A percentile compares a stretch with the other conserved stretches of the same genome.
Evolutionary conservation across 805 yeast genomes (phyloP).

Genomic region (Candida sphagnicola): DNA sequence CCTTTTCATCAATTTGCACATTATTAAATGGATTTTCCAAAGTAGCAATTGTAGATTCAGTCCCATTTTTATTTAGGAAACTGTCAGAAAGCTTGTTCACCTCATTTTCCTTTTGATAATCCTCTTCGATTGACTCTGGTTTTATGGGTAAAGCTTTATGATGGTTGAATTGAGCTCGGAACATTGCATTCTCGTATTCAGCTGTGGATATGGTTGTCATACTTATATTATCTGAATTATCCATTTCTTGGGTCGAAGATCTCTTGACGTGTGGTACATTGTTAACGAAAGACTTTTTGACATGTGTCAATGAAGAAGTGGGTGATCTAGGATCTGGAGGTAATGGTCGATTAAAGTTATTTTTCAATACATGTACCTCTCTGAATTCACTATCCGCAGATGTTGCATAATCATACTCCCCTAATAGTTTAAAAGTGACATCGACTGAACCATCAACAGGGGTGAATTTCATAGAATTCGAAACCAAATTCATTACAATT

Average conservation of each 20-base stretch:
- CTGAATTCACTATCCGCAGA: constrained; percentile 40
- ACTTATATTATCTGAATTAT: constrained; percentile 1
- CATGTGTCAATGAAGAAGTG: neutral
- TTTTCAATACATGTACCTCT: constrained; percentile 38
- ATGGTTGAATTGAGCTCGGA: constrained; percentile 32
- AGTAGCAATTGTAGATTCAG: too few species aligned
- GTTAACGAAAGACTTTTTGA: neutral
- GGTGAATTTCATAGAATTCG: constrained; percentile 88
- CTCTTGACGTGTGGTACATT: too few species aligned
- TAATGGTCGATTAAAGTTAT: constrained; percentile 14
- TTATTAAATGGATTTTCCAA: too few species aligned
- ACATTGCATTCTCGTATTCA: constrained; percentile 35
- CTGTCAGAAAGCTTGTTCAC: neutral
- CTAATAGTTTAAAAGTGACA: constrained; percentile 58
- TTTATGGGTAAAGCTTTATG: constrained; percentile 20
- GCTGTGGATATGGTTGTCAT: constrained; percentile 32
- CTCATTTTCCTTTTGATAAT: neutral
- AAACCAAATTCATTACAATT: constrained; percentile 86
- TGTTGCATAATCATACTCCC: constrained; percentile 59
- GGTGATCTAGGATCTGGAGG: neutral
- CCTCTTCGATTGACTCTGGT: constrained; percentile 6
- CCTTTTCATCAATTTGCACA: too few species aligned
- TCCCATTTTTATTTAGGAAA: neutral
- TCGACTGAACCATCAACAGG: constrained; percentile 82
- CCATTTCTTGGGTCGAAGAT: too few species aligned